Conservation (phyloP, 2,329 filamentous ascomycete genomes). For the Fusarium praegraminearum region DNA sequence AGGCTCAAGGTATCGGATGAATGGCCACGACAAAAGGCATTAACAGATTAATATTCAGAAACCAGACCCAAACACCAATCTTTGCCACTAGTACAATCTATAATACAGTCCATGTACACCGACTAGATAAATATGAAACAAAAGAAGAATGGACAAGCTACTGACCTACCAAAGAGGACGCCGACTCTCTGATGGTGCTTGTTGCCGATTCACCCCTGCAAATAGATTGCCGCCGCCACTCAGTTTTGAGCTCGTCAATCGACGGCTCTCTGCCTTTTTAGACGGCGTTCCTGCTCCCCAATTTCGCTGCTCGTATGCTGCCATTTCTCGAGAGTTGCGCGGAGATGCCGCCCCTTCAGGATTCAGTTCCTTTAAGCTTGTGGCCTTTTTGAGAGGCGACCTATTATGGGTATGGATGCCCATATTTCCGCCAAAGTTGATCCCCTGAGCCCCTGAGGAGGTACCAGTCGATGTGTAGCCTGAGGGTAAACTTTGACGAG, state of each 20-base stretch:
- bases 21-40: background rate
- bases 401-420: conserved; percentile 84
- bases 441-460: conserved; percentile 43
- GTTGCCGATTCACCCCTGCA: conserved; percentile 52
- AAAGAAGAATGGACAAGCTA: background rate
- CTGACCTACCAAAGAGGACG: conserved; percentile 51
- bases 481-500: conserved; percentile 53
- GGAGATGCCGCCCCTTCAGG: conserved; percentile 59
- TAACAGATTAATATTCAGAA: conserved; percentile 28
- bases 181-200: conserved; percentile 58
- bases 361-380: conserved; percentile 70
- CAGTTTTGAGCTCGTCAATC: conserved; percentile 41
- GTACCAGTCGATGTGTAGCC: conserved; percentile 49
- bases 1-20: background rate
- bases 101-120: background rate
- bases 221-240: conserved; percentile 54
- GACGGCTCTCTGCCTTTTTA: conserved; percentile 52
- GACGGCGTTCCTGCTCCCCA: conserved; percentile 56
- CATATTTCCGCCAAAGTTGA: conserved; percentile 75
- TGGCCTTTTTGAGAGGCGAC: conserved; percentile 84
- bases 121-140: conserved; percentile 13
- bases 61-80: conserved; percentile 31
- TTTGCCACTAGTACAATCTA: conserved; percentile 6
- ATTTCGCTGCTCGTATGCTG: conserved; percentile 65
- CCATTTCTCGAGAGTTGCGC: conserved; percentile 72